phyloP scores from a whole-genome alignment of 306 rosid genomes.

The Pachyrhizus erosus region DNA sequence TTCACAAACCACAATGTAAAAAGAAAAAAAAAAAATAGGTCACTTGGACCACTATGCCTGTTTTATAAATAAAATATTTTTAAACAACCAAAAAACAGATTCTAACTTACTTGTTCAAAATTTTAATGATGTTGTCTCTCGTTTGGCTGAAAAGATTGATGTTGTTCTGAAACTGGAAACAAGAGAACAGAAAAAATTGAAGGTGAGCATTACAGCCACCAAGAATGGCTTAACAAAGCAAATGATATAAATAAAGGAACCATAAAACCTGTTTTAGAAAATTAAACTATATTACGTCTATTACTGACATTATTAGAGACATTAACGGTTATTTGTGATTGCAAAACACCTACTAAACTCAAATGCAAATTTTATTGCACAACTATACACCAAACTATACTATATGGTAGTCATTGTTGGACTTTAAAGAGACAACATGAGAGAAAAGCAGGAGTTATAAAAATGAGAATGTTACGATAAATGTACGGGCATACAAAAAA shows the following conservation, averaged over 20 bases:
- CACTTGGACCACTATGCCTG: not conserved
- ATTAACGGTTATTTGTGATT: too few relatives aligned
- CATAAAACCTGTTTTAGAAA: conserved; percentile 4
- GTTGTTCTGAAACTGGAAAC: conserved; percentile 63
- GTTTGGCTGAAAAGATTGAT: conserved; percentile 63
- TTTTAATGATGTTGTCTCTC: conserved; percentile 59
- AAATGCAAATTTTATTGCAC: too few relatives aligned
- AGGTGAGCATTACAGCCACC: not conserved
- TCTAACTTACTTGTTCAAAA: conserved; percentile 64
- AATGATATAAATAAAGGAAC: not conserved
- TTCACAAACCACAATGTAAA: not conserved
- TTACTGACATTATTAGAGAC: not conserved
- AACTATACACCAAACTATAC: too few relatives aligned
- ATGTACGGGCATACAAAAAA: too few relatives aligned
- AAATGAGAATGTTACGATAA: too few relatives aligned
- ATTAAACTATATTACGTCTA: not conserved
- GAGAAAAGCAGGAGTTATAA: too few relatives aligned
- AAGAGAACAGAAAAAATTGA: conserved; percentile 4
- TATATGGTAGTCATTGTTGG: too few relatives aligned
- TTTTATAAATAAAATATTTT: not conserved
- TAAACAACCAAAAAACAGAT: not conserved
- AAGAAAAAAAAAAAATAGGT: not conserved
- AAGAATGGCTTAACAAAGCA: not conserved
- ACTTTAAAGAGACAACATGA: too few relatives aligned
- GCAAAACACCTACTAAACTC: too few relatives aligned